Base-by-base conservation (phyloP, 176 grass and related monocot genomes). In the Oryza glumipatula region DNA sequence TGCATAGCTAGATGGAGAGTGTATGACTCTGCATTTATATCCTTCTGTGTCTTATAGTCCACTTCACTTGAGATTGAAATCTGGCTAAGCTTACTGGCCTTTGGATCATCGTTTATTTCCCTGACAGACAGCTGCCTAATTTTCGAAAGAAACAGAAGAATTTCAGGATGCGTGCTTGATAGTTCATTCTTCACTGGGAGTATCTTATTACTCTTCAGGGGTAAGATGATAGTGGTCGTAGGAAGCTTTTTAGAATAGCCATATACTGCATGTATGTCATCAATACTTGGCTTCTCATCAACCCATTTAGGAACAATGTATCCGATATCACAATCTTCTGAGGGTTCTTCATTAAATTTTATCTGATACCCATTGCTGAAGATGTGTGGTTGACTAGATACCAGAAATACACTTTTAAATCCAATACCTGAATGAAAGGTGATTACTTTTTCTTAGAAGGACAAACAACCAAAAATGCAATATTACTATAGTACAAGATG, bases 281-380 rank as follows among this genome's bases (percentile, higher is more conserved):
- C 60, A 26, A 91, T 14, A 44, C 49, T 92, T 7, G 94, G 87
- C 33, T 64, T 85, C 4, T 77, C 45, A 13, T 94, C 85, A 23
- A 97, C 89, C 94, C 91, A 97, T 41, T 97, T 68, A 26, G 94
- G 94, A 3, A 97, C 94, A 78, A 97, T 92, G 80, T 94, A 97
- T 32, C 94, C 94, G 24, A 97, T 69, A 26, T 84, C 84, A 30
- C 94, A 97, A 33, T 97, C 91, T 49, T 82, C 47, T 21, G 89
- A 94, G 3, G 91, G 91, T 33, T 88, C 76, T 71, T 97, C 94
- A 65, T 67, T 86, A 17, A 97, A 97, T 45, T 77, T 94, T n/a
- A 97, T 97, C 56, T 97, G 89, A 76, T 97, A 97, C 1, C 94
- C 91, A 23, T 97, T 97, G 67, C 94, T 97, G 79, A 94, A 97